Base-by-base conservation (phyloP, 2,329 filamentous ascomycete species). In the Capronia epimyces region DNA sequence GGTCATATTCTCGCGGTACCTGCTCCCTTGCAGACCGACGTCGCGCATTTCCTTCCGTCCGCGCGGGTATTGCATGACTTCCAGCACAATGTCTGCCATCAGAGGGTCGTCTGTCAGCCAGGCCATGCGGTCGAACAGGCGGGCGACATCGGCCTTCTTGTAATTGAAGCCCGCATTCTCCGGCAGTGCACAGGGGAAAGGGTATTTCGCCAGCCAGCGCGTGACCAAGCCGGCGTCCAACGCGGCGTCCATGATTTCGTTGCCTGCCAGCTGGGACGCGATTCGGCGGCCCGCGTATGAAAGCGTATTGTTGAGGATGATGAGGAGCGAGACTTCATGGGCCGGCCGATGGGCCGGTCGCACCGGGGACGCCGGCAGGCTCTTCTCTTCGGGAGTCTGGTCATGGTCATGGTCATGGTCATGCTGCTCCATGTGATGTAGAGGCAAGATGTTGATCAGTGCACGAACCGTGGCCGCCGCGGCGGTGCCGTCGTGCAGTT, bases 181-280 rank as follows among this genome's bases (percentile, higher is more conserved):
- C 6, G 58, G 58, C 1, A 67, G 68, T 15, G 74, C 70, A 16
- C 84, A 86, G 73, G 86, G 72, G 43, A 75, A 89, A 6, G 81
- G 78, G 65, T 89, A 87, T 60, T 79, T 81, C 27, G 74, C 77
- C n/a, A 90, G 75, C 86, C 86, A 90, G 49, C 79, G 81, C 53
- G 84, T 81, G 32, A 90, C 75, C 55, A 90, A 80, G 5, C 76
- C 76, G 31, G 83, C 81, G 63, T 80, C 69, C 15, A 89, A 68
- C 46, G 76, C 76, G 21, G 75, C 73, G 1, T 76, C 69, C 15
- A 79, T 51, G 12, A 47, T 27, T 4, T 37, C 34, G 13, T 37
- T 37, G 16, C 25, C 7, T 22, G 25, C 16, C 36, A 43, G 16
- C 13, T 20, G 32, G 9, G 22, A 24, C 18, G 18, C 47, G 20